A percentile compares a stretch with the other conserved stretches of the same genome.
Conservation (phyloP, 2,329 filamentous ascomycete species). For the Fusarium pseudoanthophilum region DNA sequence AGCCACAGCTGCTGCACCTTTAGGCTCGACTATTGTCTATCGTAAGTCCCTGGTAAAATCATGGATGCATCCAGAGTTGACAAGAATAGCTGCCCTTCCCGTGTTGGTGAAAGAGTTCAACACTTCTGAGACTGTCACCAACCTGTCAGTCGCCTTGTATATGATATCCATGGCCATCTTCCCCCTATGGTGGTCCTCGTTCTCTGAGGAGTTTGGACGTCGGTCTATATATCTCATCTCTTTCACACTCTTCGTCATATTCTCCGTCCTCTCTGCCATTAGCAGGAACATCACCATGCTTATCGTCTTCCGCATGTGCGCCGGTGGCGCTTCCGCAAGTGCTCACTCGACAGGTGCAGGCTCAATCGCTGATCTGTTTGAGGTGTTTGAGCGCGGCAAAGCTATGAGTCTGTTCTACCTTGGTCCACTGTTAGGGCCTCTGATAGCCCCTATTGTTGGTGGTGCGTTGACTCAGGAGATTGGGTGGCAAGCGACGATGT, state of each 20-base stretch:
- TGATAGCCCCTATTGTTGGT: constrained; percentile 81
- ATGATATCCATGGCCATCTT: constrained; percentile 88
- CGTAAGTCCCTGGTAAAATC: constrained; percentile 63
- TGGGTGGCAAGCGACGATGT: constrained; percentile 81
- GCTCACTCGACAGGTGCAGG: constrained; percentile 87
- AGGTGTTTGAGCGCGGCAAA: constrained; percentile 73
- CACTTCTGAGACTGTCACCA: constrained; percentile 73
- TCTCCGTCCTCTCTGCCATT: constrained; percentile 75
- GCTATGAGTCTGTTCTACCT: constrained; percentile 90
- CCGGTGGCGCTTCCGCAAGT: constrained; percentile 80
- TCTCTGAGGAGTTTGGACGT: constrained; percentile 78
- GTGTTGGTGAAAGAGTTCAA: constrained; percentile 71
- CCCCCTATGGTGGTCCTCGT: constrained; percentile 87
- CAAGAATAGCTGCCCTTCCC: constrained; percentile 69
- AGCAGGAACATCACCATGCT: constrained; percentile 79
- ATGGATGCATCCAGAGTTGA: constrained; percentile 2
- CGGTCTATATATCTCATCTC: constrained; percentile 82
- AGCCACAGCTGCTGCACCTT: constrained; percentile 80
- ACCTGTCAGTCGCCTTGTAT: constrained; percentile 81
- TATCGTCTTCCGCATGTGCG: constrained; percentile 77
- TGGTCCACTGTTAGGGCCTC: constrained; percentile 78
- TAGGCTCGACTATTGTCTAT: constrained; percentile 87
- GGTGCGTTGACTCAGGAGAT: constrained; percentile 75
- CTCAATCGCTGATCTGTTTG: constrained; percentile 85
- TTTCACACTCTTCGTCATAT: constrained; percentile 77